Percentiles rank a stretch among this genome's conserved stretches.
phyloP scores from a whole-genome alignment of 1,284 basidiomycete species.

The Mycosarcoma mackinlayi region DNA sequence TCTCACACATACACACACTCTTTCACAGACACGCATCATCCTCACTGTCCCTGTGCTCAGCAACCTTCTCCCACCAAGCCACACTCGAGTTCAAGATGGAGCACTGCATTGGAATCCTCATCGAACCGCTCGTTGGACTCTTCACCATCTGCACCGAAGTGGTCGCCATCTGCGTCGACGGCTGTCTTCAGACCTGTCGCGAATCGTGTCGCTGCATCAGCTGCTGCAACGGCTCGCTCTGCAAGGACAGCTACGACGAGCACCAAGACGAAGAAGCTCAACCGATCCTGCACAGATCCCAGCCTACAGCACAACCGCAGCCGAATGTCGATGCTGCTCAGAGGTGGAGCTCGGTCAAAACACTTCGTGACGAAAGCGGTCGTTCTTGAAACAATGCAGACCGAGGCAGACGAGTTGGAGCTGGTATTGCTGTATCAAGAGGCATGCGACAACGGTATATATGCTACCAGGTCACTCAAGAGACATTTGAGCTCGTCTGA shows the following conservation, averaged over 20 bases:
- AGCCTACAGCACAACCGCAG: slow-evolving; percentile 14
- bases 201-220: slow-evolving; percentile 37
- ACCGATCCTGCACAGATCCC: slow-evolving; percentile 20
- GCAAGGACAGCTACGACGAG: slow-evolving; percentile 10
- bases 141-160: slow-evolving; percentile 36
- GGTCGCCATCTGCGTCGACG: slow-evolving; percentile 34
- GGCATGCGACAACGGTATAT: no score
- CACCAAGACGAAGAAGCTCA: slow-evolving; percentile 16
- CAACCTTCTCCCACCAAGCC: no score
- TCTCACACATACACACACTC: background rate
- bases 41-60: no score
- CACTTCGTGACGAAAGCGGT: slow-evolving; percentile 14
- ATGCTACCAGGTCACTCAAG: slow-evolving; percentile 1
- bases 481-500: slow-evolving; percentile 26
- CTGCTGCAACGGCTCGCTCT: slow-evolving; percentile 21
- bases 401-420: slow-evolving; percentile 1
- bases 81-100: slow-evolving; percentile 15
- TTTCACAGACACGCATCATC: background rate
- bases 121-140: slow-evolving; percentile 29
- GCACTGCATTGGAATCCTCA: slow-evolving; percentile 24
- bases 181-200: slow-evolving; percentile 41
- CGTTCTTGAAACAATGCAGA: slow-evolving; percentile 5
- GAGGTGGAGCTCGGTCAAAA: slow-evolving; percentile 28
- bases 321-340: slow-evolving; percentile 3
- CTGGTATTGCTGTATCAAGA: background rate